Evolutionary conservation across 2,329 filamentous ascomycete genomes (phyloP), one percentile per base, ranked within the genome.

Genomic region (Aspergillus unguis): DNA sequence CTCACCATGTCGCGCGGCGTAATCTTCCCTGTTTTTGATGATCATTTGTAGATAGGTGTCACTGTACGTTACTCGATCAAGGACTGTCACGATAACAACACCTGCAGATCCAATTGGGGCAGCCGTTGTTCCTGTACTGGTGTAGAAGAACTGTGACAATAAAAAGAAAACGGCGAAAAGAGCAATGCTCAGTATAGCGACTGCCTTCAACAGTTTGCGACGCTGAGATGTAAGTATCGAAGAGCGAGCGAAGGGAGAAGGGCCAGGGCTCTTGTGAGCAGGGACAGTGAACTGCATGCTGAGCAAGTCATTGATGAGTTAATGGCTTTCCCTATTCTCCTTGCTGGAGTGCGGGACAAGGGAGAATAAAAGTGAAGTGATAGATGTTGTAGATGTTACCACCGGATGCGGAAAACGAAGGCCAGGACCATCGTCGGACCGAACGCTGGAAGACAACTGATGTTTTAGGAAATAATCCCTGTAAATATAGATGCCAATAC

Each of bases 231-330:
- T 67, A 27, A 73, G 56, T 52, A 62, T 63, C 44, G 72, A 67
- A 26, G 71, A 65, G 74, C 65, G 84, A 75, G 59, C 79, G 73
- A 89, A 92, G 29, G 86, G 85, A 60, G 85, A 83, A 60, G 87
- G 84, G 67, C 87, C 85, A 60, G 88, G 92, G 66, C 82, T 85
- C 75, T 92, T 95, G 71, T 91, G 87, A 65, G 90, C 84, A 50
- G 91, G 91, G 64, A 95, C 85, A 58, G 92, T 90, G 79, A 92
- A 91, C 72, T 96, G 92, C 90, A 96, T 94, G 62, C 33, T 51
- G 45, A 26, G 10, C 41, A 29, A 27, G 10, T 43, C 35, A 41
- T 54, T 10, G 35, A 42, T 28, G 4, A 37, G 32, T 35, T 26
- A 17, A 53, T 52, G 28, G 27, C 44, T 29, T 49, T n/a, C 5